Evolutionary conservation across 176 grass and related monocot genomes (phyloP), one percentile per base, ranked within the genome.

Genomic region (Triticum turgidum): DNA sequence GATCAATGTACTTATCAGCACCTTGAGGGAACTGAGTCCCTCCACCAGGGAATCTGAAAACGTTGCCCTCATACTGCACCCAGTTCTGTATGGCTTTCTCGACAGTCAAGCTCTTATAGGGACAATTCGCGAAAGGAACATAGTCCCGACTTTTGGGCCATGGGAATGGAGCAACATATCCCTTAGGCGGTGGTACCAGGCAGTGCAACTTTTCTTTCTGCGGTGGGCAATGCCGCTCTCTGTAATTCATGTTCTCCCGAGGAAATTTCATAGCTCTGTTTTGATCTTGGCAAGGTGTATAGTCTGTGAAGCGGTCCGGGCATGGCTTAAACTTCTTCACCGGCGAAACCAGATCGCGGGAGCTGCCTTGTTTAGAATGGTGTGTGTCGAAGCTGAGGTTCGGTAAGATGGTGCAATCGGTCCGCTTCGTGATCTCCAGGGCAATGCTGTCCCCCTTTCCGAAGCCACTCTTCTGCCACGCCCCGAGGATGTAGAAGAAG

Each of bases 31-130:
- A 98, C 21, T 98, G 95, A 17, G 95, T 98, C 80, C 95, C 95
- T 73, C 95, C 95, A 82, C 95, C 95, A 1, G 95, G 93, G 70
- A 98, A 98, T 80, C 95, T 98, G 83, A 98, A 98, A 20, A 98
- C 89, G 68, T 84, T 95, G 2, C 95, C 95, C 80, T 98, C 95
- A 10, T 89, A 98, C 66, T 98, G 95, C 39, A 98, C 95, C 95
- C 95, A 98, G 70, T 98, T 98, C 69, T 98, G 95, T 58, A 98
- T 94, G 79, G 95, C 95, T 76, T 98, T 98, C 76, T 98, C 95
- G 7, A 98, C 95, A 2, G 95, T 98, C 89, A 98, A 82, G 87
- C 95, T 98, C 91, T 95, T 98, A 76, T 98, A 95, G 5, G 95
- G 95, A 21, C 91, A 94, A 82, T 98, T 98, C 24, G 93, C 95